Evolutionary conservation across 768 basidiomycete species (phyloP).

Genomic region (Lentinula guzmanii): DNA sequence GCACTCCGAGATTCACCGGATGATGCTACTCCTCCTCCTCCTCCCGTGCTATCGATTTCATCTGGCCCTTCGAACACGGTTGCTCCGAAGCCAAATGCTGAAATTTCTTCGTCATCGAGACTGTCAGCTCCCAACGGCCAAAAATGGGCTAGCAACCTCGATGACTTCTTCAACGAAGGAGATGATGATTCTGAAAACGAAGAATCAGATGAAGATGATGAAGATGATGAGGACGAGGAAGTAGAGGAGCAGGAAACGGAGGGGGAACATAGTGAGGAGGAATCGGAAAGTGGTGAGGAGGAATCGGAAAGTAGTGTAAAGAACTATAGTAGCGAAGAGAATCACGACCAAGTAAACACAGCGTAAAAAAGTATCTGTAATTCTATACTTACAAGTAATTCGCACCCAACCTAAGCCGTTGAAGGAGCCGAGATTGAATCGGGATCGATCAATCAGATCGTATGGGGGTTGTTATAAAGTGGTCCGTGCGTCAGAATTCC

Average conservation of each 20-base stretch:
- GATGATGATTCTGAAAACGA: slow-evolving; percentile 19
- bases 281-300: slow-evolving; percentile 21
- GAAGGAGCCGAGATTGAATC: neutral
- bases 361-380: too few species aligned
- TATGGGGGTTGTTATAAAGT: neutral
- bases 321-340: neutral
- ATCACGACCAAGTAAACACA: too few species aligned
- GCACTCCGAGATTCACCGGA: slow-evolving; percentile 66
- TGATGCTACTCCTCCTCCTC: slow-evolving; percentile 33
- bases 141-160: slow-evolving; percentile 52
- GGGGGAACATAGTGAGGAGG: slow-evolving; percentile 20
- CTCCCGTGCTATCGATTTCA: slow-evolving; percentile 31
- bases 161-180: slow-evolving; percentile 67
- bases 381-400: too few species aligned
- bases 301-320: slow-evolving; percentile 5
- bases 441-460: neutral
- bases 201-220: slow-evolving; percentile 18
- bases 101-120: slow-evolving; percentile 37
- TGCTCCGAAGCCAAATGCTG: slow-evolving; percentile 48
- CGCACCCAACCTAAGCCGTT: neutral
- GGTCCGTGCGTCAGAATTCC: neutral
- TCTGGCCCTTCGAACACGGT: slow-evolving; percentile 37
- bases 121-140: slow-evolving; percentile 28
- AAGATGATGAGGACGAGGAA: slow-evolving; percentile 20
- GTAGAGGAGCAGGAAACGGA: slow-evolving; percentile 17